Base-by-base conservation (phyloP, 257 asterid genomes). In the Solanum bulbocastanum region DNA sequence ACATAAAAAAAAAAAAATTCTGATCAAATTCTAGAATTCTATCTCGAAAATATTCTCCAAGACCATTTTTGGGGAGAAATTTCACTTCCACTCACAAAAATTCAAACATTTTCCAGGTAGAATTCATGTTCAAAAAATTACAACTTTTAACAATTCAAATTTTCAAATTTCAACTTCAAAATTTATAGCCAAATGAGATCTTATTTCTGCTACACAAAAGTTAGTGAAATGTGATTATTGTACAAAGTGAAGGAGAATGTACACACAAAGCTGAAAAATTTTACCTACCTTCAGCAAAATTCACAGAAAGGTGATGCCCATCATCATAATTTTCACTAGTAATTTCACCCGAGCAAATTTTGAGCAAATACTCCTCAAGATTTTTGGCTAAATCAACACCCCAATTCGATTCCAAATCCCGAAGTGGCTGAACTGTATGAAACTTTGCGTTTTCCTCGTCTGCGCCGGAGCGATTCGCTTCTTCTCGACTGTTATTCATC, bases 321-420 rank as follows among this genome's bases (percentile, higher is more conserved):
- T 90, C 96, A 46, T 94, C 96, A 2, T 90, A 85, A 82, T 49
- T 49, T 30, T 82, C 71, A 76, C 91, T 89, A 23, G 94, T 87
- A 62, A 95, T 92, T 86, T 97, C 95, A 35, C 99, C 98, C 33
- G 98, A 94, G 90, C 98, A 97, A 88, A 97, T 93, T 86, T 96
- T 93, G 60, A 96, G 96, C 86, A 97, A 86, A 88, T 97, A 97
- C 11, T 93, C 96, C 87, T 95, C 98, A 90, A 97, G 94, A 90
- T 91, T 95, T 93, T 93, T 96, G 1, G 98, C 94, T 83, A 97
- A 91, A 92, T 97, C 98, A 18, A 97, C 99, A 2, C 94, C 92
- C 99, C 99, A 97, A 87, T 97, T 97, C 2, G 98, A 91, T 86
- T 96, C 94, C 25, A 96, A 93, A 93, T 97, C 99, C 20, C 98